A percentile compares a stretch with the other conserved stretches of the same genome.
Evolutionary conservation across 1,139 yeast species (phyloP).

Genomic region (Blastobotrys serpentis): DNA sequence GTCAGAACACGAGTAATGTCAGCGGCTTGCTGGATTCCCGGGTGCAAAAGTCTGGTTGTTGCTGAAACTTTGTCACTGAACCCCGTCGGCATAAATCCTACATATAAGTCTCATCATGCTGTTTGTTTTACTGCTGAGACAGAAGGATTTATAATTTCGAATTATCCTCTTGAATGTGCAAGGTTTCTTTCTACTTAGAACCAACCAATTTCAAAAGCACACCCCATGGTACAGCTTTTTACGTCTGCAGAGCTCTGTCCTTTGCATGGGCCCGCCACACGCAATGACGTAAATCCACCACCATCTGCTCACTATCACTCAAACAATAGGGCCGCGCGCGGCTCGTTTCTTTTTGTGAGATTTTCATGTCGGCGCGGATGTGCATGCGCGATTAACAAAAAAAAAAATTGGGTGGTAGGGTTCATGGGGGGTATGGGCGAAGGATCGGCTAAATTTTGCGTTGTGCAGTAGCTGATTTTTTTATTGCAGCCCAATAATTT

Average conservation of each 20-base stretch:
- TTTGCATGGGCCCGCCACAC: neutral
- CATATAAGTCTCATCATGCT: too few relatives aligned
- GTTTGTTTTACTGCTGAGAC: too few relatives aligned
- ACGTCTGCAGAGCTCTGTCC: neutral
- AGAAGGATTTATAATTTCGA: too few relatives aligned
- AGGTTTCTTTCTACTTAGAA: too few relatives aligned
- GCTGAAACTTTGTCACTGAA: neutral
- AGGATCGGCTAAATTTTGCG: neutral
- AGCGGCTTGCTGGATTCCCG: neutral
- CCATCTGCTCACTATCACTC: neutral
- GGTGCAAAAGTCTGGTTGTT: slow-evolving; percentile 9
- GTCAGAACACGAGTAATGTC: neutral
- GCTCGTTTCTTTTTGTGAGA: neutral
- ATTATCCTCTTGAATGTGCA: too few relatives aligned
- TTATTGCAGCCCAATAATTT: too few relatives aligned
- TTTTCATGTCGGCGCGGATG: neutral
- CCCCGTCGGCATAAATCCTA: neutral
- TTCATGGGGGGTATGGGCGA: neutral
- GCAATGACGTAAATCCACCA: too few relatives aligned
- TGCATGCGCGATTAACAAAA: neutral
- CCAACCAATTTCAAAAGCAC: too few relatives aligned
- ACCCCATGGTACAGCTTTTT: too few relatives aligned
- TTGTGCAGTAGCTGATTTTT: too few relatives aligned
- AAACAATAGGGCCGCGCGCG: neutral
- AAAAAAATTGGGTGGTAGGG: neutral